Base-by-base conservation (phyloP, 148 eudicot genomes). In the Amaranthus hypochondriacus region DNA sequence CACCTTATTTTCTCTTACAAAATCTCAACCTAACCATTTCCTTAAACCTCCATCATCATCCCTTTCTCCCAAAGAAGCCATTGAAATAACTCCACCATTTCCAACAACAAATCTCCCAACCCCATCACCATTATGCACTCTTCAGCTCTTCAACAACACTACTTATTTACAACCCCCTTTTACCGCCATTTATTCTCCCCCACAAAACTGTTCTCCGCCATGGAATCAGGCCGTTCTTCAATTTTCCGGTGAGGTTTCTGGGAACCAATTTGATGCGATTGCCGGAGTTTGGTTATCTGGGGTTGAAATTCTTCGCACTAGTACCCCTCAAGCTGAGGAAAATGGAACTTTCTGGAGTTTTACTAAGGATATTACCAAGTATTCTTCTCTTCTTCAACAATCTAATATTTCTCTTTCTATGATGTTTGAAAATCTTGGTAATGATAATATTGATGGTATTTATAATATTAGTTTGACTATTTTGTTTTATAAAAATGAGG, bases 371-470 rank as follows among this genome's bases (percentile, higher is more conserved):
- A 81, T 94, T 18, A 89, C 90, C 13, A 89, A 80, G 76, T 78
- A 71, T 56, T 57, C 81, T 7, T 87, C 85, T 49, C 62, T 89
- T 12, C 75, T 94, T 14, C 48, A 64, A 0, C 69, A 67, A 65
- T 61, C 82, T 8, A 79, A 88, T 28, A 66, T 82, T 65, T 46
- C 81, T 10, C 62, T 94, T 14, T 61, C 91, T 12, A 85, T 91
- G 77, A 94, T 89, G 93, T 91, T 94, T 54, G 93, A 94, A 73
- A 94, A 94, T 79, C 2, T 86, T 2, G 85, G 89, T 21, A 80
- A 88, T 66, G 83, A 82, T 49, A 87, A 73, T 10, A 85, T 79
- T 82, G 88, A 87, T 47, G 97, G 98, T n/a, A 76, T 84, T 69
- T 89, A 85, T 74, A 63, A 84, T 42, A 79, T 94, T 7, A 88